Percentiles rank a stretch among this genome's conserved stretches.
phyloP scores from a whole-genome alignment of 345 rosid genomes.

The Odontarrhena argentea region DNA sequence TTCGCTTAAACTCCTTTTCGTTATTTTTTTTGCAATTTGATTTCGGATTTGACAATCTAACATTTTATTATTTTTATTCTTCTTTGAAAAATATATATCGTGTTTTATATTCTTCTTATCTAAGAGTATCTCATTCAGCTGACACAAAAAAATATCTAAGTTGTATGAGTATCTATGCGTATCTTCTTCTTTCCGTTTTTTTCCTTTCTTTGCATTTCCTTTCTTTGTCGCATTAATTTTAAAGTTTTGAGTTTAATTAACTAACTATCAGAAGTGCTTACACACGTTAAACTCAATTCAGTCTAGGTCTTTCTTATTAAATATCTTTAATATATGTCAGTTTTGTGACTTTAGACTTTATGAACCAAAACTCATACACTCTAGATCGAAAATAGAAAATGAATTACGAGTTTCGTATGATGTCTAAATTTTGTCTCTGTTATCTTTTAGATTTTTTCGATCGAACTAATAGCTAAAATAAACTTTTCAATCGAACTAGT shows the following conservation, averaged over 20 bases:
- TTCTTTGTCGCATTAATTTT: no score
- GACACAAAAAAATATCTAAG: conserved; percentile 9
- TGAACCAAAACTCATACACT: no score
- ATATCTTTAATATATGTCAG: neutral
- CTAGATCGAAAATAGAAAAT: no score
- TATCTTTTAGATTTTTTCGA: no score
- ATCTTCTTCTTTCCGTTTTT: conserved; percentile 33
- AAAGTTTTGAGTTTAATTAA: neutral
- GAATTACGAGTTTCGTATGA: no score
- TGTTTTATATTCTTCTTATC: conserved; percentile 35
- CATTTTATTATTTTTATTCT: conserved; percentile 26
- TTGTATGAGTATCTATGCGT: conserved; percentile 28
- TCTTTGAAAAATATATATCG: neutral
- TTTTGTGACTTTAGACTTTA: no score
- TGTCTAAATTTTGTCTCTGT: no score
- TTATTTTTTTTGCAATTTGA: conserved; percentile 8
- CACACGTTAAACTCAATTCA: neutral
- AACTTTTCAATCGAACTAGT: no score
- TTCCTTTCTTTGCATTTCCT: neutral
- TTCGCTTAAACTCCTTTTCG: conserved; percentile 28
- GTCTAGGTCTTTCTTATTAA: neutral
- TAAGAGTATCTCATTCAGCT: conserved; percentile 24
- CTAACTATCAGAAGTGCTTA: neutral
- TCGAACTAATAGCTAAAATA: no score
- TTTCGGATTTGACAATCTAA: conserved; percentile 33